Evolutionary conservation across 2,329 filamentous ascomycete species (phyloP).

Genomic region (Exophiala viscosa): DNA sequence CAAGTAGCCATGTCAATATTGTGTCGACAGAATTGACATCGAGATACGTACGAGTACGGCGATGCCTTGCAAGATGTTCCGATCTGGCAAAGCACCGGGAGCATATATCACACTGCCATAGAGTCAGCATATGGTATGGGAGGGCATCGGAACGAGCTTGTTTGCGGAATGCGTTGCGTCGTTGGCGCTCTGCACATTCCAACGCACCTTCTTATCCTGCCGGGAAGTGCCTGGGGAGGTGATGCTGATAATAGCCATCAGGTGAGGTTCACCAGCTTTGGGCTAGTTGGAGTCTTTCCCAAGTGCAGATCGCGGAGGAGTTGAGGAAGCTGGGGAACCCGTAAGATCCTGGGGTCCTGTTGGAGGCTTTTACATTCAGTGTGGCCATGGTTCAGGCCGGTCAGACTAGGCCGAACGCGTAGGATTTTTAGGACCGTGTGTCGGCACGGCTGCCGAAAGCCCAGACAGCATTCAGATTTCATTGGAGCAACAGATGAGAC

Average conservation of each 20-base stretch:
- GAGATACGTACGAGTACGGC: conserved; percentile 2
- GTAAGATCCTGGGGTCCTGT: background rate
- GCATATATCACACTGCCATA: conserved; percentile 12
- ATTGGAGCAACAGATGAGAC: too few species aligned
- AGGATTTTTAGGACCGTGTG: background rate
- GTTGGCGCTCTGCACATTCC: background rate
- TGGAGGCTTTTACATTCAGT: background rate
- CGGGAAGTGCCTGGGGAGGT: conserved; percentile 1
- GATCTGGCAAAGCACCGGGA: conserved; percentile 14
- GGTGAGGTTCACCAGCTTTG: background rate
- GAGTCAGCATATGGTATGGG: background rate
- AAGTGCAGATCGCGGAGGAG: background rate
- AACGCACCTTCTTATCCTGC: conserved; percentile 14
- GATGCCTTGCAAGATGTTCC: conserved; percentile 15
- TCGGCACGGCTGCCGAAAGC: background rate
- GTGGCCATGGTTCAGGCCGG: background rate
- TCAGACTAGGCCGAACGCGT: background rate
- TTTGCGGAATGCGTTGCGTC: too few species aligned
- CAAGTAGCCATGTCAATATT: background rate
- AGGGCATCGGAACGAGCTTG: background rate
- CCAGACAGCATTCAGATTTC: too few species aligned
- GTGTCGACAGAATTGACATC: background rate
- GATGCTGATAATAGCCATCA: conserved; percentile 5
- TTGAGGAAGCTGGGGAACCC: conserved; percentile 3
- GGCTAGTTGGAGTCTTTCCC: background rate